Base-by-base conservation (phyloP, 257 asterid species). In the Voacanga thouarsii region DNA sequence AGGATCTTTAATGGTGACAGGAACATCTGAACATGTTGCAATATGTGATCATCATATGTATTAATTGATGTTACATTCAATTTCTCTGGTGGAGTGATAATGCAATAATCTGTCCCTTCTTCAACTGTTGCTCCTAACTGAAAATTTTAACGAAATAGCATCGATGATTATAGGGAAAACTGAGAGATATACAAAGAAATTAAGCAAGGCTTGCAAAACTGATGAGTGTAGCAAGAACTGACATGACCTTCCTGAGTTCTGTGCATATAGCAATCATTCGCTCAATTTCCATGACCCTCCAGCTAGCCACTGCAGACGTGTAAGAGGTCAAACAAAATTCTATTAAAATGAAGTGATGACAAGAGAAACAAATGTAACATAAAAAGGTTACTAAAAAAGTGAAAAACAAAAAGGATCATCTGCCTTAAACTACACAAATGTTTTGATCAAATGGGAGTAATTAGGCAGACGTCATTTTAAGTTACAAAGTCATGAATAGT, bases 91-190 rank as follows among this genome's bases (percentile, higher is more conserved):
- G n/a, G n/a, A n/a, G n/a, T 96, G 60, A 96, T 96, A 65, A 96
- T 74, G 79, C 99, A 93, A 87, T 90, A 96, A 76, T 93, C 98
- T 11, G 98, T 82, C 14, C 99, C 99, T 89, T 93, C 99, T 76
- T 89, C 98, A 5, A 96, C 98, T 30, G 91, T 90, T 66, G 99
- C 98, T 76, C 99, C 99, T 85, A 96, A 79, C 98, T 92, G 94
- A 74, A 30, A 84, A 63, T 9, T 70, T 68, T 28, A 73, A 53
- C 56, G 28, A 66, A 71, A 70, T 12, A 26, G 78, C 74, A 79
- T 16, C 7, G 28, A 37, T 30, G 72, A 75, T 50, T 19, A 74
- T 24, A 37, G 8, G 53, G 33, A 15, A 61, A 18, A 9, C 50
- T 3, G 51, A 41, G 45, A 24, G 24, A 74, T 67, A 45, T 30